Conservation (phyloP, 257 asterid genomes). For the Solanum lignicaule region DNA sequence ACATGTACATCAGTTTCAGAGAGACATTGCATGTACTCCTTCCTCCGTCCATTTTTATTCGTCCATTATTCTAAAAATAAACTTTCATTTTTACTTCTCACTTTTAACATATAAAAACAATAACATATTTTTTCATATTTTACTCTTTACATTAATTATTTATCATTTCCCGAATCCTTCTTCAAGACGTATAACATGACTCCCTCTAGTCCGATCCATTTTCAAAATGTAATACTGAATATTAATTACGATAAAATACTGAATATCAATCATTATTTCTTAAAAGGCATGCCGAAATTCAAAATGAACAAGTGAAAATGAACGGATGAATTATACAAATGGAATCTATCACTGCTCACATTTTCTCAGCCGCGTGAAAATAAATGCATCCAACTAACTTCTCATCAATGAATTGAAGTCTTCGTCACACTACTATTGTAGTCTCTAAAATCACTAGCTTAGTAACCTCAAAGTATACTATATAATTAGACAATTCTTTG, state of each 20-base stretch:
- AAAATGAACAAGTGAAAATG: background rate
- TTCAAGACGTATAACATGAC: background rate
- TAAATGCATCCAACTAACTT: conserved; percentile 5
- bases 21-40: background rate
- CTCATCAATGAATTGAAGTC: background rate
- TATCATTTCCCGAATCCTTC: background rate
- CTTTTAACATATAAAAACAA: no score
- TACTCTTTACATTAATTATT: background rate
- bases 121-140: background rate
- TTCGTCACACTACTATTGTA: background rate
- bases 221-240: background rate
- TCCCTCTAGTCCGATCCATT: background rate
- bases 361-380: background rate
- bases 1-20: background rate
- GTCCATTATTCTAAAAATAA: background rate
- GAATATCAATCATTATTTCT: no score
- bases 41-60: background rate
- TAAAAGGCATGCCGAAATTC: background rate
- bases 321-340: background rate
- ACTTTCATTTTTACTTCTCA: background rate
- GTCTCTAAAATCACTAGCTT: background rate
- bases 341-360: background rate
- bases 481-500: background rate
- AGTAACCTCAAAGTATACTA: background rate
- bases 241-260: no score